Evolutionary conservation across 306 rosid species (phyloP).

Genomic region (Oxytropis ochrocephala): DNA sequence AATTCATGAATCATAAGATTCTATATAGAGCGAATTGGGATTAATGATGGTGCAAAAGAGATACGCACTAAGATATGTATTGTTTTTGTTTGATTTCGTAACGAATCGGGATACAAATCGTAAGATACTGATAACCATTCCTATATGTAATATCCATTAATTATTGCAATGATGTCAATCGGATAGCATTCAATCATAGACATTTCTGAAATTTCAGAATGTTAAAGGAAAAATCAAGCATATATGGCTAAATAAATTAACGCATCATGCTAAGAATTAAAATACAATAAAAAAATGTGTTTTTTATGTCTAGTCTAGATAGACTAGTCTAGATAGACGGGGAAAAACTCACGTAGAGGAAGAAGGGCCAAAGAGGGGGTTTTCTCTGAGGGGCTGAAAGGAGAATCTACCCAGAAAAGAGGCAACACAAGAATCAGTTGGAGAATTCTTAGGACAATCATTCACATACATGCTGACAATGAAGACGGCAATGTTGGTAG

Average conservation of each 20-base stretch:
- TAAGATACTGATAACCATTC: no score
- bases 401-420: slow-evolving; percentile 69
- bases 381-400: slow-evolving; percentile 72
- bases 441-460: slow-evolving; percentile 51
- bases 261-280: not conserved
- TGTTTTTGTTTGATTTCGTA: no score
- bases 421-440: slow-evolving; percentile 31
- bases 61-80: no score
- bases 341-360: slow-evolving; percentile 45
- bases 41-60: no score
- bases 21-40: no score
- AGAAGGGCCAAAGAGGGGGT: slow-evolving; percentile 86
- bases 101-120: no score
- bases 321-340: not conserved
- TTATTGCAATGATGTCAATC: not conserved
- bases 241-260: not conserved
- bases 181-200: not conserved
- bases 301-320: not conserved
- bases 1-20: no score
- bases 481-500: slow-evolving; percentile 45
- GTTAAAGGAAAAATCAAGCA: not conserved
- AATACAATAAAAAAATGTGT: not conserved
- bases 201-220: not conserved
- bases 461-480: slow-evolving; percentile 50
- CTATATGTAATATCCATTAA: not conserved